phyloP scores from a whole-genome alignment of 2,329 filamentous ascomycete genomes.

The Decorospora gaudefroyi region DNA sequence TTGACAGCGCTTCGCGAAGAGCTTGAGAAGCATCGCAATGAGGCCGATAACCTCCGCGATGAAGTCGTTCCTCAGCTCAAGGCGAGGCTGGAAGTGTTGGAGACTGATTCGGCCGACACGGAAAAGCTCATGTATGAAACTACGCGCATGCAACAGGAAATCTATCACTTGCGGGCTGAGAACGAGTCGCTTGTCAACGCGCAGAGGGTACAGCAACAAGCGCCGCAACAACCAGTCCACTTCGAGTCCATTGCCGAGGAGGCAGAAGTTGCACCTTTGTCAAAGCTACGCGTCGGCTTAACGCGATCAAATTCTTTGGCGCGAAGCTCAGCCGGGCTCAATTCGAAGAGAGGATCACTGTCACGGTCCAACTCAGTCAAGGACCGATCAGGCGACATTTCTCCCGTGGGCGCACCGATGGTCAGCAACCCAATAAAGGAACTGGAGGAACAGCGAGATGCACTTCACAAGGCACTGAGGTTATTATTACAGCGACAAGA shows the following conservation, averaged over 20 bases:
- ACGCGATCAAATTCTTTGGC: conserved; percentile 71
- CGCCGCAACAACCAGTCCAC: conserved; percentile 52
- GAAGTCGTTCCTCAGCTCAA: conserved; percentile 81
- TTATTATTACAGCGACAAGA: conserved; percentile 84
- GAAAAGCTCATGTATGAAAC: conserved; percentile 78
- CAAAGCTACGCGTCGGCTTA: conserved; percentile 54
- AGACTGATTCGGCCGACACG: conserved; percentile 72
- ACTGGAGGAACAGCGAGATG: conserved; percentile 90
- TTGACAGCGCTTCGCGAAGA: conserved; percentile 82
- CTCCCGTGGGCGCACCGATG: conserved; percentile 61
- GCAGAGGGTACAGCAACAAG: conserved; percentile 55
- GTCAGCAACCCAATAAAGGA: conserved; percentile 68
- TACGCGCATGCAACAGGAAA: conserved; percentile 83
- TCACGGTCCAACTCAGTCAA: conserved; percentile 56
- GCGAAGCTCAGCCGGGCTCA: conserved; percentile 53
- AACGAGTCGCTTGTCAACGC: conserved; percentile 62
- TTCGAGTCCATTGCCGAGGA: conserved; percentile 68
- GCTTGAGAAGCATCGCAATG: conserved; percentile 78
- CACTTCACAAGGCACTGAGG: conserved; percentile 83
- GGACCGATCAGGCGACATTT: conserved; percentile 46
- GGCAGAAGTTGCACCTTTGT: conserved; percentile 46
- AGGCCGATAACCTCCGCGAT: conserved; percentile 89
- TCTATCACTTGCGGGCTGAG: conserved; percentile 63
- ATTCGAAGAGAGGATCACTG: conserved; percentile 53
- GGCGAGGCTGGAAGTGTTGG: conserved; percentile 76